Evolutionary conservation across 1,284 basidiomycete species (phyloP).

Genomic region (Cryptococcus jaspeensis): DNA sequence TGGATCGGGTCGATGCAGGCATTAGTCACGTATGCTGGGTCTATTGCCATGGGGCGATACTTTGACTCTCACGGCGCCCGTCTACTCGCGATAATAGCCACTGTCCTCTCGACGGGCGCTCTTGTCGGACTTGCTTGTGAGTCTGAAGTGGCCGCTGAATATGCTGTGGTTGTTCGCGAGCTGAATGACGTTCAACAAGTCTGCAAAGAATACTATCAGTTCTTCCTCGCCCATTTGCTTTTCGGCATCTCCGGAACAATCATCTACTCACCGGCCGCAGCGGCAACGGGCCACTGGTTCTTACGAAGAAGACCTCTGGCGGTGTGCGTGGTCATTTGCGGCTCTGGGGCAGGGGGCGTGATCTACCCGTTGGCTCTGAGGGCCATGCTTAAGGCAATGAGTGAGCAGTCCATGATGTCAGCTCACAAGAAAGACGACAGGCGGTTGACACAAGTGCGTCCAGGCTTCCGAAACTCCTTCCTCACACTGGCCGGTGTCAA

Average conservation of each 20-base stretch:
- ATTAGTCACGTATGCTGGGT: constrained; percentile 35
- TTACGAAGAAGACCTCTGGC: constrained; percentile 36
- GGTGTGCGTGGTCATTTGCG: constrained; percentile 41
- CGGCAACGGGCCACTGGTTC: constrained; percentile 48
- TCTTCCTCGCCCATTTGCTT: constrained; percentile 41
- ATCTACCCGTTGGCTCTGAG: constrained; percentile 46
- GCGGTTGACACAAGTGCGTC: neutral
- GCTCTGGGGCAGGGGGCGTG: constrained; percentile 43
- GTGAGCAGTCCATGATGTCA: constrained; percentile 25
- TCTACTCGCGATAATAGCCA: constrained; percentile 28
- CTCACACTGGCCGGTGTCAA: constrained; percentile 44
- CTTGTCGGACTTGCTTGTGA: constrained; percentile 44
- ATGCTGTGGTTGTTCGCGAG: too few relatives aligned
- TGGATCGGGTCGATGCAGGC: constrained; percentile 44
- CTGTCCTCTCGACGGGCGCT: constrained; percentile 25
- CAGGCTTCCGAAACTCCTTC: constrained; percentile 45
- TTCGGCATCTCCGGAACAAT: constrained; percentile 40
- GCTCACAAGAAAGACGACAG: too few relatives aligned
- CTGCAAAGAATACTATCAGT: constrained; percentile 46
- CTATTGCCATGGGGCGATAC: constrained; percentile 39
- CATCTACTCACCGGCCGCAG: constrained; percentile 43
- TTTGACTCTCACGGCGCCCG: constrained; percentile 46
- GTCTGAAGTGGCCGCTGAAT: too few relatives aligned
- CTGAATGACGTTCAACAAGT: too few relatives aligned
- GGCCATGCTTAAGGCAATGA: constrained; percentile 28